Evolutionary conservation across 257 asterid species (phyloP).

Genomic region (Voacanga thouarsii): DNA sequence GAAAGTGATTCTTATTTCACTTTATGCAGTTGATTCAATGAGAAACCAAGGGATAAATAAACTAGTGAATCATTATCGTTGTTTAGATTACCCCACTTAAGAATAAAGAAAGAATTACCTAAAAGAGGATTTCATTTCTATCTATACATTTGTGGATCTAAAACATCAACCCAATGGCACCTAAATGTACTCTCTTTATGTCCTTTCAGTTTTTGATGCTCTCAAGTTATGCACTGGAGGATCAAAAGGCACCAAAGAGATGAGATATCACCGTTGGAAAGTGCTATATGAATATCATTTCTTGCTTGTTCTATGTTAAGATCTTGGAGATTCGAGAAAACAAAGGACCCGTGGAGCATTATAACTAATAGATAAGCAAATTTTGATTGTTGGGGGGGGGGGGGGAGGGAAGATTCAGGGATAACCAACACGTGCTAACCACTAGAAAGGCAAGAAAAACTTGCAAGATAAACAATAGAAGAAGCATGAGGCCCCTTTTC

Average conservation of each 20-base stretch:
- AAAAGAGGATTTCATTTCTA: constrained; percentile 22
- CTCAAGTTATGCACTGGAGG: constrained; percentile 10
- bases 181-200: constrained; percentile 23
- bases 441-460: constrained; percentile 40
- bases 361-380: constrained; percentile 25
- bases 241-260: background rate
- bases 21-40: constrained; percentile 23
- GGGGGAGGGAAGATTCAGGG: constrained; percentile 13
- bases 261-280: constrained; percentile 31
- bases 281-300: constrained; percentile 21
- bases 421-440: constrained; percentile 53
- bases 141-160: constrained; percentile 34
- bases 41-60: constrained; percentile 26
- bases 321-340: constrained; percentile 20
- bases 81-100: constrained; percentile 38
- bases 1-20: constrained; percentile 44
- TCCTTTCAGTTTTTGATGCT: constrained; percentile 22
- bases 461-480: constrained; percentile 22
- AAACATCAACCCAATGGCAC: constrained; percentile 23
- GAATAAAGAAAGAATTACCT: constrained; percentile 16
- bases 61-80: constrained; percentile 40
- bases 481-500: constrained; percentile 41
- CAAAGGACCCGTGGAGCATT: constrained; percentile 43
- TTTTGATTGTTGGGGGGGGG: constrained; percentile 30
- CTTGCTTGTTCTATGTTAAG: constrained; percentile 22